Evolutionary conservation across 2,329 filamentous ascomycete genomes (phyloP), one percentile per base, ranked within the genome.

Genomic region (Chaetomium globosum): DNA sequence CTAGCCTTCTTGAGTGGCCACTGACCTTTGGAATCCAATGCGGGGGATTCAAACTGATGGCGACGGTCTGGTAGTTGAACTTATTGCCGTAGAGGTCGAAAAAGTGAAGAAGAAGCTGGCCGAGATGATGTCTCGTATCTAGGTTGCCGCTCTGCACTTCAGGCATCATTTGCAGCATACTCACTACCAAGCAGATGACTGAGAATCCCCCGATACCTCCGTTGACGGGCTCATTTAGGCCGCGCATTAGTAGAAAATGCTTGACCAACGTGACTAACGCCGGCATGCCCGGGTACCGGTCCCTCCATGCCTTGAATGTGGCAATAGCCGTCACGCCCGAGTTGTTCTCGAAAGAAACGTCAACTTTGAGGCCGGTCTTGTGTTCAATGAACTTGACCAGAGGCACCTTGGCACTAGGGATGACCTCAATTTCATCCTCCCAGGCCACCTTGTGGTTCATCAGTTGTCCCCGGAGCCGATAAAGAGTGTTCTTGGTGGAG

Each of bases 131-230:
- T 46, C 87, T 82, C 1, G 84, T 81, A 4, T 83, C 74, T 72
- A 90, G 80, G 65, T 81, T 84, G 30, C 83, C 78, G 67, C 84
- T 86, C 71, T 91, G 87, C 1, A 89, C 81, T 67, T 88, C 84
- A 10, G 92, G 91, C 81, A 93, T 86, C 69, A 91, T 82, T 74
- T 97, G 91, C 55, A 98, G 79, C 77, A 97, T 87, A 80, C 91
- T 95, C 65, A 95, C 91, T 6, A 97, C 91, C 68, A 99, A 82
- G 80, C 95, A 99, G 63, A 94, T 97, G 69, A 96, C 90, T 1
- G 93, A 92, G 75, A 97, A 98, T 2, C 95, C 95, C 61, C 95
- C 95, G 60, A 99, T 87, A 2, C 95, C 95, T 63, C 95, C 95
- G 67, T 88, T 91, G 49, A 91, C 90, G 4, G 96, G 93, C 76